Base-by-base conservation (phyloP, 140 eudicot species). In the Erigeron philadelphicus region DNA sequence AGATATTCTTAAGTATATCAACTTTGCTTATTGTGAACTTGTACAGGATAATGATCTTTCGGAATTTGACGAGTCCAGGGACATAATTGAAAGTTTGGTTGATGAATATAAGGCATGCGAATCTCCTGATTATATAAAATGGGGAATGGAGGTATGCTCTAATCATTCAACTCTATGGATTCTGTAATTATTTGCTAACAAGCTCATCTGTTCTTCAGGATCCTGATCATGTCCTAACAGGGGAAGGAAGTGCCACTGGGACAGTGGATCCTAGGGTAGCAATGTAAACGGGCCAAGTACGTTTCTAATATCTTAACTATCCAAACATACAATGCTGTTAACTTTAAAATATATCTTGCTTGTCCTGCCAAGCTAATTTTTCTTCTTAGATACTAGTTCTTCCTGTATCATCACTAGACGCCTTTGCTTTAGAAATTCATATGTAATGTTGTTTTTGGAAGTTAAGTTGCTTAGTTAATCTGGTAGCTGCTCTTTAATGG, bases 21-120 rank as follows among this genome's bases (percentile, higher is more conserved):
- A 3, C 59, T 38, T 47, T 47, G 40, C 44, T 17, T 52, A 42
- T 61, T 52, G 16, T 64, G 77, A 59, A 83, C 77, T 44, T 82
- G 65, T 67, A 17, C 83, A 89, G 98, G 95, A 89, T 68, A 93
- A 93, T 71, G 98, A 89, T 81, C 96, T 93, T 66, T 89, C 96
- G 0, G 98, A 93, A 71, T 93, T 93, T 65, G 98, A 93, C 41
- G 95, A 91, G 81, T 85, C 98, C n/a, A 84, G 96, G 72, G 98
- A 93, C 61, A 80, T 93, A 65, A 93, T 92, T 18, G 96, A 92
- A 82, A 86, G 95, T 68, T 85, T 88, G 86, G 98, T 92, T 54
- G 98, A 92, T 76, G 98, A 92, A 77, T 92, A 92, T 68, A 92
- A 92, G 86, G 96, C 98, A n/a, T 92, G 98, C 78, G 96, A 92